Evolutionary conservation across 1,284 basidiomycete species (phyloP), one percentile per base, ranked within the genome.

Genomic region (Hemileia vastatrix): DNA sequence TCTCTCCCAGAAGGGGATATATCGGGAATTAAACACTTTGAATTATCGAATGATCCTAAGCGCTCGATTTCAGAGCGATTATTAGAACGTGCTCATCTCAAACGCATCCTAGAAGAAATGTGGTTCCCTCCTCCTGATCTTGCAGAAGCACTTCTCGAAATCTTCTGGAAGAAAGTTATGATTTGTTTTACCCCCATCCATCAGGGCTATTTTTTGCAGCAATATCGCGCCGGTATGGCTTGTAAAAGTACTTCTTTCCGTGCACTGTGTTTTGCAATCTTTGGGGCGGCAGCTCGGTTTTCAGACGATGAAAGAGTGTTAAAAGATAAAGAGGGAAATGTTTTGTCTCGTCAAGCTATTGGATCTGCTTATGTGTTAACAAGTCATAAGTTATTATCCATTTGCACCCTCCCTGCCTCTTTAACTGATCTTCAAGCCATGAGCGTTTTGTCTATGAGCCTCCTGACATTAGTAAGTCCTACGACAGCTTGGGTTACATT

Each of bases 201-300:
- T 40, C 50, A 27, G 8, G 32, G n/a, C 15, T 49, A 53, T 45
- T 60, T 60, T n/a, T 53, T 53, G 36, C 33, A 24, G 3, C 36
- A 51, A 3, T 60, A 60, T 31, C 11, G 53, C 1, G 19, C 6
- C 13, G 57, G 50, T 9, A 13, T 36, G 13, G 50, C 43, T 44
- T 9, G 53, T 5, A 36, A 21, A 5, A 50, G 53, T 11, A 31
- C 33, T 27, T 60, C 57, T 4, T 53, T 53, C 47, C 57, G 50
- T 19, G 57, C 57, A n/a, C 57, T 60, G 27, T 60, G 57, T 47
- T 60, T 52, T 21, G 57, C 57, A n/a, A 51, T 60, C 23, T 60
- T 60, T 18, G 49, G 50, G 31, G 27, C 49, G 11, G 57, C 48
- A 8, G 52, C 57, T 18, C 49, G 40, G 9, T 60, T 60, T 32